Evolutionary conservation across 23 red algal species (phyloP).

Genomic region (Chondrus crispus): DNA sequence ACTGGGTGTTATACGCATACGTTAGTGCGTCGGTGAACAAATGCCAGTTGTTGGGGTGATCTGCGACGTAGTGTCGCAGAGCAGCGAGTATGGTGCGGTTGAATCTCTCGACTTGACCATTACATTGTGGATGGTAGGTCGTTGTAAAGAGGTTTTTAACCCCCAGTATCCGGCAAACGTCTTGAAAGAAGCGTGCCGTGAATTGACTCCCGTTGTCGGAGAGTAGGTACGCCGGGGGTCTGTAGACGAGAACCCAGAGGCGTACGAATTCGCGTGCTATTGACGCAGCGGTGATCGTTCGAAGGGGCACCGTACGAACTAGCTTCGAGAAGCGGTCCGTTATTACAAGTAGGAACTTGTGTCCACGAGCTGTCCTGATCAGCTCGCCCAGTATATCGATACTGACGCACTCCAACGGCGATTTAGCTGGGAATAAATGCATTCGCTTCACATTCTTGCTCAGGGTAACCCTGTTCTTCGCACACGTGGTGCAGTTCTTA

Average conservation of each 20-base stretch:
- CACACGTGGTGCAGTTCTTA: not conserved
- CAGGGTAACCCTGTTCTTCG: not conserved
- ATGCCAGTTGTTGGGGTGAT: conserved; percentile 12
- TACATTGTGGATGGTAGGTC: conserved; percentile 31
- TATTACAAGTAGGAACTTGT: conserved; percentile 40
- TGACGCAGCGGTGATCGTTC: not conserved
- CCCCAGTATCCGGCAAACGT: not conserved
- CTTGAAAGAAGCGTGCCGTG: conserved; percentile 27
- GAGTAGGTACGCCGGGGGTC: not conserved
- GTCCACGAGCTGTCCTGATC: not conserved
- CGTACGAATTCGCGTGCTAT: not conserved
- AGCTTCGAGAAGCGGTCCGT: conserved; percentile 27
- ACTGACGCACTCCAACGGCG: not conserved
- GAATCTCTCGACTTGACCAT: conserved; percentile 46
- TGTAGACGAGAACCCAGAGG: conserved; percentile 7
- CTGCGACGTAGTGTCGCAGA: conserved; percentile 1
- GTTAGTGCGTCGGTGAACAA: conserved; percentile 1
- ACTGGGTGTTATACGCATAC: conserved; percentile 7
- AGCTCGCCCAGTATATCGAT: conserved; percentile 44
- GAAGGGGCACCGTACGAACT: conserved; percentile 3
- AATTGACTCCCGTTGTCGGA: conserved; percentile 35
- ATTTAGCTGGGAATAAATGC: not conserved
- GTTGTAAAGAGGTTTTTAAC: not conserved
- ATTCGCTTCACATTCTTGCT: not conserved
- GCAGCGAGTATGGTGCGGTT: conserved; percentile 22